Conservation (phyloP, 2,329 filamentous ascomycete genomes). For the Drechslerella coelobrocha region DNA sequence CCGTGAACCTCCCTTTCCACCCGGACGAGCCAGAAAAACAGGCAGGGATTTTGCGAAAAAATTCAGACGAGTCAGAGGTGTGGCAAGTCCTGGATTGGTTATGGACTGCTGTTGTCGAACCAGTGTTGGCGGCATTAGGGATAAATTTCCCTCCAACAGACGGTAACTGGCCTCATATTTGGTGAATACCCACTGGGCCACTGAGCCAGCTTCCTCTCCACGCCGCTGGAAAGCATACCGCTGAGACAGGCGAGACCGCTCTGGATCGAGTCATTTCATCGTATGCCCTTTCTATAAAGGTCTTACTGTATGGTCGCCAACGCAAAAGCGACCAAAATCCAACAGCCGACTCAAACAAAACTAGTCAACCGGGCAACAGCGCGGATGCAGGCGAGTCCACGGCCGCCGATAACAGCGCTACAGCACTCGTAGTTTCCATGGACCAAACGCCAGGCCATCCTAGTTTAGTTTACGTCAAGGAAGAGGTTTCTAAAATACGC, state of each 20-base stretch:
- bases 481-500: not conserved
- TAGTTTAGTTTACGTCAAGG: too few species aligned
- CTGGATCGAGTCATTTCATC: slow-evolving; percentile 16
- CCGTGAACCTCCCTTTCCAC: not conserved
- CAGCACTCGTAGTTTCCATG: too few species aligned
- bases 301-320: not conserved
- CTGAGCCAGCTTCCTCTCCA: slow-evolving; percentile 9
- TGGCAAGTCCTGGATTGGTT: slow-evolving; percentile 4
- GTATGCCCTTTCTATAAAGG: slow-evolving; percentile 4
- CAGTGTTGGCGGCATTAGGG: not conserved
- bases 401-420: too few species aligned
- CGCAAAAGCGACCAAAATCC: not conserved
- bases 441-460: too few species aligned
- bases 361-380: not conserved
- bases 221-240: slow-evolving; percentile 3
- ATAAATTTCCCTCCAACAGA: not conserved
- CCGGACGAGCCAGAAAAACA: too few species aligned
- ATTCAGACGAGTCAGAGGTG: too few species aligned
- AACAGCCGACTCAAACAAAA: too few species aligned
- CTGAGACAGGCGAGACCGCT: not conserved
- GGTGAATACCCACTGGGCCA: slow-evolving; percentile 6
- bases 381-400: not conserved
- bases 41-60: too few species aligned
- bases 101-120: slow-evolving; percentile 2
- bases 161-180: not conserved